Percentiles rank a stretch among this genome's conserved stretches.
Conservation (phyloP, 2,329 filamentous ascomycete genomes). For the Rosellinia necatrix region DNA sequence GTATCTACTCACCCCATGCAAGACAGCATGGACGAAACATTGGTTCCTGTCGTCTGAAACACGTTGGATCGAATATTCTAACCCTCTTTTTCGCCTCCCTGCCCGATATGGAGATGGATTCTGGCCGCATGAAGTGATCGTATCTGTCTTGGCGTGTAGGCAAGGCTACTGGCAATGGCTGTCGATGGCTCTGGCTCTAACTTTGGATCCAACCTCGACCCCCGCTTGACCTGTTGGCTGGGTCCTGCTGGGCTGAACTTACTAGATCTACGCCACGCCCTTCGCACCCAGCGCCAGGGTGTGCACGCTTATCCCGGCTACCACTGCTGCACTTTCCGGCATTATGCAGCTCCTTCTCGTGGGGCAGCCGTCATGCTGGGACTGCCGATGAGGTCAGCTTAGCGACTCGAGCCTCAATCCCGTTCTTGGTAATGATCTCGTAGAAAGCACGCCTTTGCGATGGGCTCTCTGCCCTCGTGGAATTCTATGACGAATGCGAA, state of each 20-base stretch:
- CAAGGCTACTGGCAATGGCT: conserved; percentile 12
- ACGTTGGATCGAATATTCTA: neutral
- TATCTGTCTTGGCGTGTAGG: conserved; percentile 7
- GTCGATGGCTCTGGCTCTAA: neutral
- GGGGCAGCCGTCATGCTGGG: conserved; percentile 2
- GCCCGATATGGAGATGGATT: too few species aligned
- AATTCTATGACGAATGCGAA: neutral
- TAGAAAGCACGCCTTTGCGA: neutral
- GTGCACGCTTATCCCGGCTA: conserved; percentile 1
- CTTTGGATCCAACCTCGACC: too few species aligned
- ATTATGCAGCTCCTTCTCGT: conserved; percentile 23
- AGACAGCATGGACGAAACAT: conserved; percentile 10
- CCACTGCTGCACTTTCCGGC: conserved; percentile 15
- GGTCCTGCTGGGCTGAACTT: conserved; percentile 2
- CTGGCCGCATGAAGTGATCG: too few species aligned
- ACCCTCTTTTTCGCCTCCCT: too few species aligned
- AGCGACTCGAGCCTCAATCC: conserved; percentile 4
- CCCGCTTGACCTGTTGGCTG: conserved; percentile 6
- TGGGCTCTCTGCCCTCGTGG: neutral
- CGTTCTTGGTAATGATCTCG: neutral
- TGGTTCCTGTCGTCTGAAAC: conserved; percentile 9
- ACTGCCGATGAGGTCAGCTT: conserved; percentile 1
- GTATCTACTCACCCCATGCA: conserved; percentile 16
- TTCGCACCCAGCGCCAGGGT: conserved; percentile 1
- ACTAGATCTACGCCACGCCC: conserved; percentile 3